A percentile compares a stretch with the other conserved stretches of the same genome.
These are phyloP conservation scores for Endocalyx cinctus DNA, from an alignment of 2,329 filamentous ascomycete species.

Conservation along the genomic window DNA sequence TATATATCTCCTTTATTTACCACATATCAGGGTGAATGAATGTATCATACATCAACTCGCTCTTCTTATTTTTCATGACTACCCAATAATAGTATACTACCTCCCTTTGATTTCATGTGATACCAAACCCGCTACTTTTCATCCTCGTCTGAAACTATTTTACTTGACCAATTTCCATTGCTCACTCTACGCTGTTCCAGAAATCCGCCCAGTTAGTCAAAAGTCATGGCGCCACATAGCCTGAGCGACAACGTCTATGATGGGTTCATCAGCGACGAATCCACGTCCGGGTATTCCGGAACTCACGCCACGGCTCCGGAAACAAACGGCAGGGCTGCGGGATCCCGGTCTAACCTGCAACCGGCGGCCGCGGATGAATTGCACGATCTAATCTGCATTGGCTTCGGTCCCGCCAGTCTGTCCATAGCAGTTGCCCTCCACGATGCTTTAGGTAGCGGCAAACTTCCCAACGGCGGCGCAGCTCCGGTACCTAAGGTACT, in stretches of 20 bases:
- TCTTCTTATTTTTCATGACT: no score
- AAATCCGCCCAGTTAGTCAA: no score
- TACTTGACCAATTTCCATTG: no score
- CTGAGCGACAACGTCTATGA: constrained; percentile 22
- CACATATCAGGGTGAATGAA: no score
- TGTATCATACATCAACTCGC: no score
- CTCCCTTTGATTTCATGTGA: no score
- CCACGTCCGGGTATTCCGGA: constrained; percentile 1
- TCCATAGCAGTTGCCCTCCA: constrained; percentile 86
- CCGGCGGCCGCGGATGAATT: constrained; percentile 57
- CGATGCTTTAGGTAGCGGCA: constrained; percentile 61
- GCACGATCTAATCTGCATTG: constrained; percentile 84
- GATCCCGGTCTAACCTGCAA: constrained; percentile 39
- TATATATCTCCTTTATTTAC: no score
- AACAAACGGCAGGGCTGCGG: constrained; percentile 5
- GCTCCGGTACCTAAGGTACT: constrained; percentile 62
- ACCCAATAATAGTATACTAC: no score
- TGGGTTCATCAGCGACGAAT: constrained; percentile 11
- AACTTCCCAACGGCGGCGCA: constrained; percentile 31
- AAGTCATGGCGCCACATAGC: constrained; percentile 26
- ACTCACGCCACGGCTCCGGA: constrained; percentile 1
- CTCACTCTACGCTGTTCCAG: no score
- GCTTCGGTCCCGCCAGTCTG: constrained; percentile 88
- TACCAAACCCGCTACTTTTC: no score
- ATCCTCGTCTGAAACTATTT: no score